Conservation (phyloP, 768 basidiomycete genomes). For the Pleurotus citrinopileatus region DNA sequence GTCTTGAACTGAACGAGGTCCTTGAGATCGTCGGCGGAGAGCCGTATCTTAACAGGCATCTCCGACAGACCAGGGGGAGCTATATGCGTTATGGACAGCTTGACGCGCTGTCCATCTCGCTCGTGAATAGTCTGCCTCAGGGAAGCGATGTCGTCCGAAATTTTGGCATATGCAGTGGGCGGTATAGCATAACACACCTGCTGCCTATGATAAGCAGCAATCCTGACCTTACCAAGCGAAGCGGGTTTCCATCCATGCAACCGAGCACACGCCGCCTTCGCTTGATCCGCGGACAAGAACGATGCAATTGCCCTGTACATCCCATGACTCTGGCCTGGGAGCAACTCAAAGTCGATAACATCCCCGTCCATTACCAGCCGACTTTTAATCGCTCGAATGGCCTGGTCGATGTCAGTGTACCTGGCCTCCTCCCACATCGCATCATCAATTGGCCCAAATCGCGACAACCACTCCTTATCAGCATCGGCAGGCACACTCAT, state of each 20-base stretch:
- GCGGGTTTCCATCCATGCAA: slow-evolving; percentile 46
- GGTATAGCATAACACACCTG: slow-evolving; percentile 46
- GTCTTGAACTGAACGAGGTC: slow-evolving; percentile 54
- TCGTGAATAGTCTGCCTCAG: slow-evolving; percentile 37
- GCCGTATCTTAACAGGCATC: slow-evolving; percentile 33
- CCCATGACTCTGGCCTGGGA: slow-evolving; percentile 51
- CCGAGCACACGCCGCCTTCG: slow-evolving; percentile 43
- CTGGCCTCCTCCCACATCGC: slow-evolving; percentile 40
- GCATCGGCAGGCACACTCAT: slow-evolving; percentile 38
- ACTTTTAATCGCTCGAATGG: slow-evolving; percentile 39
- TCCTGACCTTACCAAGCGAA: slow-evolving; percentile 40
- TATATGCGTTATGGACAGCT: slow-evolving; percentile 17
- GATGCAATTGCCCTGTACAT: slow-evolving; percentile 52
- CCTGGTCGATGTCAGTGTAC: slow-evolving; percentile 31
- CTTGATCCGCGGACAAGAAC: slow-evolving; percentile 50
- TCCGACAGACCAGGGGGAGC: slow-evolving; percentile 10
- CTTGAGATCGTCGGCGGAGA: slow-evolving; percentile 48
- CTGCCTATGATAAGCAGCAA: slow-evolving; percentile 54
- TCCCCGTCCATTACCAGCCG: slow-evolving; percentile 30
- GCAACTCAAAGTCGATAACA: slow-evolving; percentile 39
- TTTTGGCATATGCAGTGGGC: slow-evolving; percentile 30
- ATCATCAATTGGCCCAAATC: slow-evolving; percentile 35
- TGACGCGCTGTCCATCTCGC: slow-evolving; percentile 22
- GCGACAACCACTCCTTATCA: slow-evolving; percentile 31
- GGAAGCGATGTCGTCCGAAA: slow-evolving; percentile 42